Evolutionary conservation across 495 filamentous ascomycete genomes (phyloP), one percentile per base, ranked within the genome.

Genomic region (Hypomontagnella monticulosa): DNA sequence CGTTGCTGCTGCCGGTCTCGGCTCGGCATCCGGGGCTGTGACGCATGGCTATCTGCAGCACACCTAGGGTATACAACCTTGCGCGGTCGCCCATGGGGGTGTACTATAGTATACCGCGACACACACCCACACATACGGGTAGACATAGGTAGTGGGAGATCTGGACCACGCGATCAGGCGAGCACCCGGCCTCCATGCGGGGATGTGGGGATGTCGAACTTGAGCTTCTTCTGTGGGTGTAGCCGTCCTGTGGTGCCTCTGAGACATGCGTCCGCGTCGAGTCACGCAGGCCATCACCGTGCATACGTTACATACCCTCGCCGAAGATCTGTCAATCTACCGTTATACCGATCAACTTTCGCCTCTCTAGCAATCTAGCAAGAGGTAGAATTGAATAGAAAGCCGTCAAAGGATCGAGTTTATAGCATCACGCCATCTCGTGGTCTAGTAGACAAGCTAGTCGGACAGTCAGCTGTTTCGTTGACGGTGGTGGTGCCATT

Each of bases 1-100:
- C 44, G 51, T 40, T 34, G 20, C 15, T 32, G 36, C 11, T 36
- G 5, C 43, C 65, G 55, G 66, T 52, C 66, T 60, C 60, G 66
- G 60, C 44, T 69, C 55, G 66, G 65, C 38, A 42, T 43, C 60
- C 66, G 66, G 66, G 66, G 50, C 60, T 63, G 60, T 64, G 66
- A 69, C 59, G 49, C 66, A 69, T 63, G 46, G 54, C 60, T 60
- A 50, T 8, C 37, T 63, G 66, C 66, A 69, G 18, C 66, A 63
- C 60, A 63, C 60, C 66, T 69, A 60, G 53, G 58, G 41, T 43
- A 61, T 67, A 51, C 57, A 48, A 57, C 34, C 59, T 51, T 58
- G 47, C 42, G 10, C 23, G 42, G 20, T 57, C 57, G 46, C 34
- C 10, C 58, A 46, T 48, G 48, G 32, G 32, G 3, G 14, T 37